A percentile compares a stretch with the other conserved stretches of the same genome.
These are phyloP conservation scores for Barnettozyma salicaria DNA, from an alignment of 805 yeast genomes.

Conservation along the genomic window DNA sequence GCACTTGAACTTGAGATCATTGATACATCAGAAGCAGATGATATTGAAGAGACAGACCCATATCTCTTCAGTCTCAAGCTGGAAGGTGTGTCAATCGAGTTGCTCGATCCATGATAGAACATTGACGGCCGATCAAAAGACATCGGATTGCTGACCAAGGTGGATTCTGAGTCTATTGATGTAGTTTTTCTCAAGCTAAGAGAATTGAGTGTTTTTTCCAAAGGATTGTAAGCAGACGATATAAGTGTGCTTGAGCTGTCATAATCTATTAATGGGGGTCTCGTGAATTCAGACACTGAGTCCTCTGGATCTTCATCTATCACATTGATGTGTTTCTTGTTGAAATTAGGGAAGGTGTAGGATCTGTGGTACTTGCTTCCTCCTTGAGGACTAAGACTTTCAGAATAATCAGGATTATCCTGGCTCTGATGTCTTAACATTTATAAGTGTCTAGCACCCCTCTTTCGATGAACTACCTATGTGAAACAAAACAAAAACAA, in stretches of 20 bases:
- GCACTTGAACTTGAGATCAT: slow-evolving; percentile 7
- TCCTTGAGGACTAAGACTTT: not conserved
- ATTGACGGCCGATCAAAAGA: not conserved
- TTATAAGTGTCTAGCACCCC: no score
- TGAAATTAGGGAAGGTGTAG: slow-evolving; percentile 4
- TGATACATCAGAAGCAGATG: slow-evolving; percentile 6
- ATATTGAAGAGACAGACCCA: slow-evolving; percentile 18
- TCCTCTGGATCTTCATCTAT: slow-evolving; percentile 2
- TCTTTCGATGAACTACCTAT: no score
- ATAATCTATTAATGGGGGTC: not conserved
- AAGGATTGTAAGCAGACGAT: slow-evolving; percentile 4
- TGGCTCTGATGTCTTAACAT: slow-evolving; percentile 4
- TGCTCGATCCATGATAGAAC: slow-evolving; percentile 14
- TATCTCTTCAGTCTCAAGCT: slow-evolving; percentile 16
- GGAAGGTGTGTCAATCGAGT: slow-evolving; percentile 17
- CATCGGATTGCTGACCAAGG: not conserved
- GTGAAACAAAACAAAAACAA: no score
- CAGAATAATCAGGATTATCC: not conserved
- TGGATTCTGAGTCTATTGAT: slow-evolving; percentile 3
- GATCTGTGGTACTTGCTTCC: slow-evolving; percentile 1
- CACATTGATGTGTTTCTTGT: not conserved
- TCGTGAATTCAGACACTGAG: not conserved
- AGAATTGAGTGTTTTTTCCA: slow-evolving; percentile 8
- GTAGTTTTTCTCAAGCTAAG: not conserved
- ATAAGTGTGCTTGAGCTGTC: not conserved